These are phyloP conservation scores for Tetrahymena borealis DNA, from an alignment of 73 alveolate species.

Conservation along the genomic window DNA sequence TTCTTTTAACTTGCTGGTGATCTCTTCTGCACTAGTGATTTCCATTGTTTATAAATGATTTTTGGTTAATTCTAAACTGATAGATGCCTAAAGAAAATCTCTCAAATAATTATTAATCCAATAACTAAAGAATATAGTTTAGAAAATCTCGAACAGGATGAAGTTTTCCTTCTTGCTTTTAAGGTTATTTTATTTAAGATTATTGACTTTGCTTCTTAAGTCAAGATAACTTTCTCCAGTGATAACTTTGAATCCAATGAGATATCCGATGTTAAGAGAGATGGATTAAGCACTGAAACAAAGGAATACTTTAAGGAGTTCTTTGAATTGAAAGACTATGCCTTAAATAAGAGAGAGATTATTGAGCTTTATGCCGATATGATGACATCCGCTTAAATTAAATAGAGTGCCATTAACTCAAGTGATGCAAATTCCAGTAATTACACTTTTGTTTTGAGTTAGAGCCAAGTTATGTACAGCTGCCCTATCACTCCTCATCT, in stretches of 20 bases:
- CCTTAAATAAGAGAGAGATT: not conserved
- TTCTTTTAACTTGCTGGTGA: conserved; percentile 1
- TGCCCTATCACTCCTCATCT: not conserved
- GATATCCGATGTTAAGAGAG: not conserved
- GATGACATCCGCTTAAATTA: not conserved
- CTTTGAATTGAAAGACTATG: not conserved
- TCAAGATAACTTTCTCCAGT: not conserved
- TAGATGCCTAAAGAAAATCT: not conserved
- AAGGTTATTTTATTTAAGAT: not conserved
- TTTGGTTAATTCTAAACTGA: not conserved
- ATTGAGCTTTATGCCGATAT: not conserved
- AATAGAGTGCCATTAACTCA: not conserved
- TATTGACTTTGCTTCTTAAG: not conserved
- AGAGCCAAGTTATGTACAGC: not conserved
- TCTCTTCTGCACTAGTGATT: not conserved
- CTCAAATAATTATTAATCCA: not conserved
- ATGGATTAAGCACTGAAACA: not conserved
- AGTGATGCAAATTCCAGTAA: not conserved
- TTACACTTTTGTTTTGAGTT: not conserved
- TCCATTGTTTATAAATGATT: not conserved
- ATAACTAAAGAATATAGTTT: not conserved
- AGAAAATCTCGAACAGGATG: not conserved
- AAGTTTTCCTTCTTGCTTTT: not conserved
- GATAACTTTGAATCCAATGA: not conserved
- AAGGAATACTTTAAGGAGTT: not conserved